Evolutionary conservation across 148 eudicot species (phyloP).

Genomic region (Rhododendron henanense): DNA sequence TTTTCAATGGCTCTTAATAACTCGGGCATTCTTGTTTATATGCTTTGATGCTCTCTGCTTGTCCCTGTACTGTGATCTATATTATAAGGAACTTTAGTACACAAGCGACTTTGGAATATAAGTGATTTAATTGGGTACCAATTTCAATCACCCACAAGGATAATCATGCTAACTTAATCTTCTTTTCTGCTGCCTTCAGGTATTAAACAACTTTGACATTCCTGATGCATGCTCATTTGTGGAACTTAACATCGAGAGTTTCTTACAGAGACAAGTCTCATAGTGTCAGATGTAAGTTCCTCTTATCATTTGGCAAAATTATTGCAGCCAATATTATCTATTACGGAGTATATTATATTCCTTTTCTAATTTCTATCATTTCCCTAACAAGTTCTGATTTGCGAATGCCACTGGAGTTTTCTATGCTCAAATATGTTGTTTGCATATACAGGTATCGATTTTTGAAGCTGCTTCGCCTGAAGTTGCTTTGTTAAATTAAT

Average conservation of each 20-base stretch:
- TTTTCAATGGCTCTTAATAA: not conserved
- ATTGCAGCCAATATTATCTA: no score
- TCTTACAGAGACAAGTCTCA: constrained; percentile 29
- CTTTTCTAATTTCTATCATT: not conserved
- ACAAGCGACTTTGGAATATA: not conserved
- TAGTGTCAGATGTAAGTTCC: constrained; percentile 3
- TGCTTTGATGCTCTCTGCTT: not conserved
- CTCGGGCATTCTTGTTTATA: not conserved
- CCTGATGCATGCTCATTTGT: constrained; percentile 84
- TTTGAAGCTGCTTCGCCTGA: not conserved
- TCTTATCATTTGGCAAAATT: not conserved
- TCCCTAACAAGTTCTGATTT: not conserved
- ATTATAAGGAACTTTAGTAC: not conserved
- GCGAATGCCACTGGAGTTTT: not conserved
- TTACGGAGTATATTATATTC: not conserved
- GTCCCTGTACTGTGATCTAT: not conserved
- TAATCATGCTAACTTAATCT: not conserved
- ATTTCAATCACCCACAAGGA: not conserved
- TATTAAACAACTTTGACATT: constrained; percentile 70
- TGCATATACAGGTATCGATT: not conserved
- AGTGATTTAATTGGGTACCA: not conserved
- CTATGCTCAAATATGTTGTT: not conserved
- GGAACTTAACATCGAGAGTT: constrained; percentile 69
- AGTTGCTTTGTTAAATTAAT: not conserved
- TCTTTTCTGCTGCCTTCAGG: constrained; percentile 42